These are phyloP conservation scores for Solanum phureja DNA, from an alignment of 257 asterid genomes.

Conservation along the genomic window DNA sequence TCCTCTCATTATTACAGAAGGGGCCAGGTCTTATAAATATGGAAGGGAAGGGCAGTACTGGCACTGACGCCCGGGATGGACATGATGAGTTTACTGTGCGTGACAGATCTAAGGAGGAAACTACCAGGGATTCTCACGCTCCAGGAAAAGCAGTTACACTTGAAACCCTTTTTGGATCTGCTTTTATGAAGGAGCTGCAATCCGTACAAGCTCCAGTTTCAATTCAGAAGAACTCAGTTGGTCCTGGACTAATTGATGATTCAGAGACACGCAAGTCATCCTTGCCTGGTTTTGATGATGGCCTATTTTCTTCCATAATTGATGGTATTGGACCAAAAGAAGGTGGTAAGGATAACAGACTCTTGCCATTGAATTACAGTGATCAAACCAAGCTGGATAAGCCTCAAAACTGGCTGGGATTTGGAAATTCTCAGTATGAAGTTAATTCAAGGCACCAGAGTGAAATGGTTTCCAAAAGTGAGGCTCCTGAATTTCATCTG, in stretches of 20 bases:
- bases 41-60: conserved; percentile 1
- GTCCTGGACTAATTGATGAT: conserved; percentile 26
- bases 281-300: conserved; percentile 23
- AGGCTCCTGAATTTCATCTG: conserved; percentile 33
- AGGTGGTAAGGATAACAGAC: conserved; percentile 17
- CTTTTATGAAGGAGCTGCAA: conserved; percentile 79
- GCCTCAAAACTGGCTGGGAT: conserved; percentile 41
- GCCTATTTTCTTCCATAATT: conserved; percentile 12
- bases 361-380: conserved; percentile 14
- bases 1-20: conserved; percentile 70
- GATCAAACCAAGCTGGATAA: conserved; percentile 29
- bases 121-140: conserved; percentile 17
- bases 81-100: not conserved
- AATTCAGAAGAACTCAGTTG: conserved; percentile 43
- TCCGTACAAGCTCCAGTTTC: conserved; percentile 83
- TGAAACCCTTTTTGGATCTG: conserved; percentile 82
- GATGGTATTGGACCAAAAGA: conserved; percentile 22
- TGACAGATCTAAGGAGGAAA: not conserved
- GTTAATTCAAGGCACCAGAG: conserved; percentile 20
- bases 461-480: conserved; percentile 24
- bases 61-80: conserved; percentile 14
- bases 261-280: conserved; percentile 20
- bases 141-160: conserved; percentile 45
- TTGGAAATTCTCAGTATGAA: conserved; percentile 27
- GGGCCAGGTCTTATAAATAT: conserved; percentile 23